Conservation (phyloP, 768 basidiomycete species). For the Leccinum arenicola region DNA sequence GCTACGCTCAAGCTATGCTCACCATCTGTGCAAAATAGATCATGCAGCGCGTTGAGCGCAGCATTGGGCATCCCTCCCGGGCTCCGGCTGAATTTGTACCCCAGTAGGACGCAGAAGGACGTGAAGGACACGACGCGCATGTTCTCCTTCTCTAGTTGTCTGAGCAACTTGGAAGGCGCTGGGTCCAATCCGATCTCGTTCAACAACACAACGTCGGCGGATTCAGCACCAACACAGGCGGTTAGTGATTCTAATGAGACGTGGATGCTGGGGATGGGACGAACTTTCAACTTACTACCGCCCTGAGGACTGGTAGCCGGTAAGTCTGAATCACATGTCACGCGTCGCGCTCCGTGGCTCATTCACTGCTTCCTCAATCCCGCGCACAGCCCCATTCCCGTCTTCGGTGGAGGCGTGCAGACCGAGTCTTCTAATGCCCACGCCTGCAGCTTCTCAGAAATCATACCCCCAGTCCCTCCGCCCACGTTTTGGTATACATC, state of each 20-base stretch:
- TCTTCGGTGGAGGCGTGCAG: conserved; percentile 75
- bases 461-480: conserved; percentile 87
- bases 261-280: background rate
- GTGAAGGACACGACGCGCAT: conserved; percentile 60
- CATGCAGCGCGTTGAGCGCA: conserved; percentile 50
- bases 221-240: conserved; percentile 46
- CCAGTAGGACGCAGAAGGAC: conserved; percentile 87
- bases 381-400: conserved; percentile 27
- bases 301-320: no score
- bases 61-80: conserved; percentile 84
- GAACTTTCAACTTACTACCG: background rate
- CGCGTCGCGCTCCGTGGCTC: no score
- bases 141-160: conserved; percentile 30
- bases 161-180: conserved; percentile 61
- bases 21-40: no score
- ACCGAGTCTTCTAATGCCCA: conserved; percentile 17
- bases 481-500: conserved; percentile 40
- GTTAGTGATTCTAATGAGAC: background rate
- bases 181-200: conserved; percentile 93
- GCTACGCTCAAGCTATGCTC: no score
- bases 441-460: conserved; percentile 72
- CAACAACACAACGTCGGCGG: conserved; percentile 66
- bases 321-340: no score
- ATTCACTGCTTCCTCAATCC: no score
- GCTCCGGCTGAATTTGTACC: conserved; percentile 95